Evolutionary conservation across 2,329 filamentous ascomycete species (phyloP).

Genomic region (Sporothrix schenckii): DNA sequence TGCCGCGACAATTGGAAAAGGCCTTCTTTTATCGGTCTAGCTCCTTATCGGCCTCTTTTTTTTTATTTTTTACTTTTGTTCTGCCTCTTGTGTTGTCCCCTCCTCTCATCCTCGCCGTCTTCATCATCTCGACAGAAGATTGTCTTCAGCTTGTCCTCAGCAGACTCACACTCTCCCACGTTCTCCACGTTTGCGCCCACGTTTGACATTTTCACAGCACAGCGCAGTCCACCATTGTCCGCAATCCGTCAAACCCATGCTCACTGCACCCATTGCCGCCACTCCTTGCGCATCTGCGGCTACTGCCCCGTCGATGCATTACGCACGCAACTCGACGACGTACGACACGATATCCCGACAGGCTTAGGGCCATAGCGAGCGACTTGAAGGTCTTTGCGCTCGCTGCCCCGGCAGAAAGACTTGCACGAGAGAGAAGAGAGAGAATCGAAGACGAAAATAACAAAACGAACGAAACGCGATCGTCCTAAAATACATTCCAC

Average conservation of each 20-base stretch:
- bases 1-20: conserved; percentile 4
- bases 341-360: conserved; percentile 30
- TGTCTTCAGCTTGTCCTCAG: background rate
- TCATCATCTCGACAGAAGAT: background rate
- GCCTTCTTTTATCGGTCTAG: conserved; percentile 19
- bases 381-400: conserved; percentile 70
- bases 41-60: conserved; percentile 16
- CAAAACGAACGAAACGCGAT: background rate
- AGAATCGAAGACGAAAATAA: background rate
- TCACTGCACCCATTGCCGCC: conserved; percentile 36
- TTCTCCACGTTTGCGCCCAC: background rate
- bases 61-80: conserved; percentile 8
- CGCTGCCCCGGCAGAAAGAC: conserved; percentile 63
- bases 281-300: conserved; percentile 43
- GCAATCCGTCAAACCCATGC: background rate
- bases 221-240: background rate
- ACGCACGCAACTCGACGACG: background rate
- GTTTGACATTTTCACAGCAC: too few species aligned
- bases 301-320: conserved; percentile 49
- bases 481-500: background rate
- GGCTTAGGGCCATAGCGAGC: conserved; percentile 55
- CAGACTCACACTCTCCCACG: background rate
- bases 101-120: background rate
- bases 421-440: conserved; percentile 8
- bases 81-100: background rate